A percentile compares a stretch with the other conserved stretches of the same genome.
These are phyloP conservation scores for Berkeleyomyces rouxiae DNA, from an alignment of 2,329 filamentous ascomycete genomes.

Conservation along the genomic window DNA sequence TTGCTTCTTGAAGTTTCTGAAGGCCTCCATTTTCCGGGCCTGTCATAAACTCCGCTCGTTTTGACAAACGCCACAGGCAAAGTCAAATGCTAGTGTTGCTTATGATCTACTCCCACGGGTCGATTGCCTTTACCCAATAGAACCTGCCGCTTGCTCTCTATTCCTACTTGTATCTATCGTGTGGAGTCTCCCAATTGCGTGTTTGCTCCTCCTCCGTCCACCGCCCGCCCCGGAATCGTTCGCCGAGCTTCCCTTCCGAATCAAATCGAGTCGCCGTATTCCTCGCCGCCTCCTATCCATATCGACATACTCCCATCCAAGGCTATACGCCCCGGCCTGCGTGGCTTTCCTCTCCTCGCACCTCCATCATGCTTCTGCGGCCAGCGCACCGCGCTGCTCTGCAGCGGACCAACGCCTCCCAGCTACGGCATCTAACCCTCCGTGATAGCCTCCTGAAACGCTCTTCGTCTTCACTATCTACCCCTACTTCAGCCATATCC, in stretches of 20 bases:
- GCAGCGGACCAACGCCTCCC: constrained; percentile 11
- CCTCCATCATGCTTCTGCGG: constrained; percentile 22
- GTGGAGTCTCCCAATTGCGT: background rate
- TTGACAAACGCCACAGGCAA: background rate
- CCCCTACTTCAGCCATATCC: background rate
- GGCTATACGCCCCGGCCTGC: background rate
- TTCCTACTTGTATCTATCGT: constrained; percentile 16
- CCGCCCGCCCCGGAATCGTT: background rate
- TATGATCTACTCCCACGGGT: background rate
- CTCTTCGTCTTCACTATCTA: constrained; percentile 2
- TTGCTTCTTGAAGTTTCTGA: background rate
- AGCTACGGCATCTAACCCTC: background rate
- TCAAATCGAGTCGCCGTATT: background rate
- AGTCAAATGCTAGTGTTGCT: constrained; percentile 1
- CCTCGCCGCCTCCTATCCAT: background rate
- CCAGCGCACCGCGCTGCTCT: constrained; percentile 17
- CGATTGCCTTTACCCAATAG: background rate
- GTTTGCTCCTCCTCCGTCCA: background rate
- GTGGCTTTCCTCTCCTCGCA: background rate
- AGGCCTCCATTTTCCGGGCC: background rate
- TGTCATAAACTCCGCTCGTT: background rate
- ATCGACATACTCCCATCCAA: background rate
- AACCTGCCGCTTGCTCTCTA: constrained; percentile 8
- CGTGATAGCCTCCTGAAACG: background rate
- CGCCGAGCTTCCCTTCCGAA: background rate